Percentiles rank a stretch among this genome's conserved stretches.
phyloP scores from a whole-genome alignment of 345 rosid genomes.

The Populus alba region DNA sequence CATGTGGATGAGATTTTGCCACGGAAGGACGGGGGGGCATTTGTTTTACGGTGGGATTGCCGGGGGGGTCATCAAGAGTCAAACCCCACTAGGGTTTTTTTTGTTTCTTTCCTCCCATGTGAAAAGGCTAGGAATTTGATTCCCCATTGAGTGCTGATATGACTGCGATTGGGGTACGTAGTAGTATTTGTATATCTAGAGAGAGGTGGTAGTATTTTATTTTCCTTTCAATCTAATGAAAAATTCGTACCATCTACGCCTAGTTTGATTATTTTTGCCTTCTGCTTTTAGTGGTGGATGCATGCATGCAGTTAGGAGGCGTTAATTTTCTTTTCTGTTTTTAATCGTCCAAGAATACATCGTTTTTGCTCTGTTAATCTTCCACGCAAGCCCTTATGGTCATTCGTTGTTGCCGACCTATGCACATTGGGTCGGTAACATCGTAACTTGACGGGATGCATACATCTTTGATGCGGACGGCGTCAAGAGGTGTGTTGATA shows the following conservation, averaged over 20 bases:
- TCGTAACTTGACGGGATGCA: too few species aligned
- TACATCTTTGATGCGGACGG: too few species aligned
- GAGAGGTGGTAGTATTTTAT: slow-evolving; percentile 14
- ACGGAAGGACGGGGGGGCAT: slow-evolving; percentile 16
- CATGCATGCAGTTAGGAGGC: too few species aligned
- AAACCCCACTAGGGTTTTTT: slow-evolving; percentile 22
- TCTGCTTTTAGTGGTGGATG: not conserved
- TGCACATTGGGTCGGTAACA: too few species aligned
- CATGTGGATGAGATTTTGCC: slow-evolving; percentile 45
- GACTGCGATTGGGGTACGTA: slow-evolving; percentile 1
- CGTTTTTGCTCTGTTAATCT: too few species aligned
- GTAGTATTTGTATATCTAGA: slow-evolving; percentile 17
- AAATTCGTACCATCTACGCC: not conserved
- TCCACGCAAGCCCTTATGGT: too few species aligned
- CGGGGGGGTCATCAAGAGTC: slow-evolving; percentile 15
- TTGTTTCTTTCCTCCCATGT: not conserved
- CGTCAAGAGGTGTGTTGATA: too few species aligned
- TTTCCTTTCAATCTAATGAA: slow-evolving; percentile 13
- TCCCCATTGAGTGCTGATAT: slow-evolving; percentile 27
- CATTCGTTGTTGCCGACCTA: too few species aligned
- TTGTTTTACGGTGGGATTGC: slow-evolving; percentile 11
- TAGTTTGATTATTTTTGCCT: not conserved
- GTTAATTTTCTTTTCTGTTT: too few species aligned
- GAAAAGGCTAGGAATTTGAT: slow-evolving; percentile 43
- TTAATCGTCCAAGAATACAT: too few species aligned